Conservation (phyloP, 805 yeast species). For the Metschnikowia rubicola region DNA sequence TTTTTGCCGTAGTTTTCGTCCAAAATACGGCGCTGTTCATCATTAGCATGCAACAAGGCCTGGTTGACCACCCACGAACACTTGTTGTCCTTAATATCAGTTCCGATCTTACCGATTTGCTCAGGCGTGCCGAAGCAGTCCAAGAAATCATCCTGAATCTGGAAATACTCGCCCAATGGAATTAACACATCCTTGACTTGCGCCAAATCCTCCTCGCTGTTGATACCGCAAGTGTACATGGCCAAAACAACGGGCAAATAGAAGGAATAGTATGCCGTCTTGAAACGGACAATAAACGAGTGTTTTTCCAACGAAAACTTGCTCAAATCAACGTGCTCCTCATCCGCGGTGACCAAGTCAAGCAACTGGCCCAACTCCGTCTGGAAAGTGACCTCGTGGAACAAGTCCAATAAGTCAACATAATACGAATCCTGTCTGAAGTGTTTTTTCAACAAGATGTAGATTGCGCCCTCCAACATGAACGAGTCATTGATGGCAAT, state of each 20-base stretch:
- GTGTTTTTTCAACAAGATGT: slow-evolving; percentile 81
- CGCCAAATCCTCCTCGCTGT: slow-evolving; percentile 66
- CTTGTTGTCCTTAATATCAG: slow-evolving; percentile 97
- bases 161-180: slow-evolving; percentile 97
- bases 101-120: slow-evolving; percentile 97
- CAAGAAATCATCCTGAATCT: slow-evolving; percentile 94
- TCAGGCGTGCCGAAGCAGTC: slow-evolving; percentile 98
- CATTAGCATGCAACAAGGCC: slow-evolving; percentile 73
- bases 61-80: slow-evolving; percentile 97
- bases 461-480: slow-evolving; percentile 93
- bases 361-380: slow-evolving; percentile 96
- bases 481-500: slow-evolving; percentile 97
- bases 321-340: slow-evolving; percentile 83
- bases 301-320: slow-evolving; percentile 88
- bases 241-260: slow-evolving; percentile 97
- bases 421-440: slow-evolving; percentile 81
- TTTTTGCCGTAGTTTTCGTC: slow-evolving; percentile 91
- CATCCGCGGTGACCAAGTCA: slow-evolving; percentile 96
- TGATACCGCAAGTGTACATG: slow-evolving; percentile 85
- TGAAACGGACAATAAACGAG: slow-evolving; percentile 91
- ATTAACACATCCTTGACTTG: slow-evolving; percentile 86
- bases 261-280: slow-evolving; percentile 96
- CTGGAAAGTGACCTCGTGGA: slow-evolving; percentile 96
- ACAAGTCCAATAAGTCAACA: slow-evolving; percentile 84
- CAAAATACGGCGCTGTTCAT: slow-evolving; percentile 77